Evolutionary conservation across 306 rosid species (phyloP), one percentile per base, ranked within the genome.

Genomic region (Inga laurina): DNA sequence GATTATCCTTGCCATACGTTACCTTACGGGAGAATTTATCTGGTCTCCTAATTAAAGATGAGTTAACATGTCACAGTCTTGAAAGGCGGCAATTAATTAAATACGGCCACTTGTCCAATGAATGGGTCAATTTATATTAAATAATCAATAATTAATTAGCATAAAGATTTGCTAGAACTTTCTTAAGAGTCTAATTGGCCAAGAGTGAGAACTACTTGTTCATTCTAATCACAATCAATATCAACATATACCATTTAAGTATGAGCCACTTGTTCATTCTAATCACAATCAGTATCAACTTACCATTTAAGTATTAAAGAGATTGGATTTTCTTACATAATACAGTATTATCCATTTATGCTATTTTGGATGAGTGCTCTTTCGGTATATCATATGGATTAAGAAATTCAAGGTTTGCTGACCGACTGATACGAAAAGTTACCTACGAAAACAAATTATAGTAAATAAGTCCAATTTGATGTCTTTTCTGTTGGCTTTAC

Each of bases 41-140:
- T 64, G 8, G 71, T 57, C 18, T 9, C 13, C 59, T 24, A 14
- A 74, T 77, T 72, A 65, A 67, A 81, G 48, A 67, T 70, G 24
- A 34, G 85, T 81, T 87, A 80, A 51, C 68, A 74, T 59, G 85
- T 81, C 87, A 49, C 22, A 27, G 5, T 84, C 89, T 37, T 65
- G 10, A 24, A 79, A 48, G 4, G 16, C 14, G 51, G 34, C 14
- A 32, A 44, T 41, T 70, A 79, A 57, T n/a, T 22, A 21, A 44
- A 52, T 54, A 56, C 1, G 64, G 64, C 68, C 72, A 76, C 77
- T 49, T 61, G 14, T 82, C 54, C 49, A 59, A 62, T 82, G 48
- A 70, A n/a, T 10, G 15, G 66, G 41, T 35, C 27, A 51, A 21
- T 67, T 32, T 4, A 15, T 54, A 54, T 54, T 18, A 52, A 52